Base-by-base conservation (phyloP, 306 rosid species). In the Benincasa hispida region DNA sequence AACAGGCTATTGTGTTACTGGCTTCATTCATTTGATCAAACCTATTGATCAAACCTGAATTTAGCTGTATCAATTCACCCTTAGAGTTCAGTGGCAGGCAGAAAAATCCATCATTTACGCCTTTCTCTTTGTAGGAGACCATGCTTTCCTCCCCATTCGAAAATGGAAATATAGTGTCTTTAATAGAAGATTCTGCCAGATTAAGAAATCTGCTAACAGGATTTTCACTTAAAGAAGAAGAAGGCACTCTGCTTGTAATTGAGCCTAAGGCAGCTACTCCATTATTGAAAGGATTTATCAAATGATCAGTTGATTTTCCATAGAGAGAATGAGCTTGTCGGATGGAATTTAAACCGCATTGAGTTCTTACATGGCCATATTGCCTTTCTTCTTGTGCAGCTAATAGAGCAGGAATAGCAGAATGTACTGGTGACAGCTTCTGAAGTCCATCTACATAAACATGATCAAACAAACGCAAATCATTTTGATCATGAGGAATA, bases 11-110 rank as follows among this genome's bases (percentile, higher is more conserved):
- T 10, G 77, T 50, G 7, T 82, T 58, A 78, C 86, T 83, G 54
- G 85, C 80, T 77, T 86, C 80, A 83, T 82, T 82, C 45, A 48
- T 74, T 81, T 87, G 96, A 61, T 78, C 75, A 80, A 59, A 65
- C 59, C 82, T 79, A 79, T 74, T 65, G 59, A 79, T 79, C 73
- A 81, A 80, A 63, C 88, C 85, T 72, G 97, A 82, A 90, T 85
- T 86, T 77, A 90, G 87, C 81, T 83, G 92, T 80, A 92, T 90
- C 75, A 90, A 81, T 81, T 90, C 96, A 48, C 99, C 99, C 39
- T 90, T 97, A 62, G 98, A 95, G 81, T 92, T 92, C 83, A 95
- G 95, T 69, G 99, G 99, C 85, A 92, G 91, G 53, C 99, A 91
- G 30, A 82, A 81, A 68, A 86, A 85, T 39, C 77, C 85, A 21